Evolutionary conservation across 2,329 filamentous ascomycete genomes (phyloP).

Genomic region (Cordyceps militaris): DNA sequence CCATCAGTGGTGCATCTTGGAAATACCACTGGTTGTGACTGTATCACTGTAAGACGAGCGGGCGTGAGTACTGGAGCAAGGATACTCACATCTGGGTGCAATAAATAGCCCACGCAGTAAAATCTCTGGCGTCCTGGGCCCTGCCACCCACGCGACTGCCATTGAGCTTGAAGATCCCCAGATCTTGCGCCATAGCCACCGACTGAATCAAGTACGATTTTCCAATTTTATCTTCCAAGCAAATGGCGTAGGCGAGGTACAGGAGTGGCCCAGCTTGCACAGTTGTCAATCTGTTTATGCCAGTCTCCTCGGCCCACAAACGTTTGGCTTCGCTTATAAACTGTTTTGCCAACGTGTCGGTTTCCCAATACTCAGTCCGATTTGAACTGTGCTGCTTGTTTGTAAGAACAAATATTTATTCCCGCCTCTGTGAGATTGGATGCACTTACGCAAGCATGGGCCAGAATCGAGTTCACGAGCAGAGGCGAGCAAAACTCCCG

Average conservation of each 20-base stretch:
- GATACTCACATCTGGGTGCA: slow-evolving; percentile 26
- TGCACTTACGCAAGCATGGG: slow-evolving; percentile 31
- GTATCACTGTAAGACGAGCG: neutral
- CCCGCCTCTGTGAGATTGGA: slow-evolving; percentile 18
- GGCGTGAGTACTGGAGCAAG: neutral
- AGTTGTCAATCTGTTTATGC: slow-evolving; percentile 25
- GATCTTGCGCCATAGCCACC: slow-evolving; percentile 24
- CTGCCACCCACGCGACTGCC: slow-evolving; percentile 16
- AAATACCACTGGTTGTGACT: slow-evolving; percentile 23
- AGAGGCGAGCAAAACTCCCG: slow-evolving; percentile 32
- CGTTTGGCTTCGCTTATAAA: slow-evolving; percentile 33
- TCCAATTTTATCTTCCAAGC: slow-evolving; percentile 30
- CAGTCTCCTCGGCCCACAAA: slow-evolving; percentile 30
- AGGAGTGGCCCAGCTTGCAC: slow-evolving; percentile 30
- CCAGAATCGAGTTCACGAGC: slow-evolving; percentile 32
- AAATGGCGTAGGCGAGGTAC: slow-evolving; percentile 25
- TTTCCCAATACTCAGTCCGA: slow-evolving; percentile 31
- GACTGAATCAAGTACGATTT: slow-evolving; percentile 27
- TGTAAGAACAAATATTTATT: neutral
- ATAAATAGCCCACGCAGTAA: slow-evolving; percentile 30
- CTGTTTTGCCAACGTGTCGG: slow-evolving; percentile 26
- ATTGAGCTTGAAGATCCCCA: slow-evolving; percentile 24
- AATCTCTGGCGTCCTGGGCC: slow-evolving; percentile 17
- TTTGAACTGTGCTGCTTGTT: slow-evolving; percentile 4
- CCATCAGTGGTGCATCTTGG: slow-evolving; percentile 22